These are phyloP conservation scores for Myriosclerotinia scirpicola DNA, from an alignment of 2,329 filamentous ascomycete genomes.

Conservation along the genomic window DNA sequence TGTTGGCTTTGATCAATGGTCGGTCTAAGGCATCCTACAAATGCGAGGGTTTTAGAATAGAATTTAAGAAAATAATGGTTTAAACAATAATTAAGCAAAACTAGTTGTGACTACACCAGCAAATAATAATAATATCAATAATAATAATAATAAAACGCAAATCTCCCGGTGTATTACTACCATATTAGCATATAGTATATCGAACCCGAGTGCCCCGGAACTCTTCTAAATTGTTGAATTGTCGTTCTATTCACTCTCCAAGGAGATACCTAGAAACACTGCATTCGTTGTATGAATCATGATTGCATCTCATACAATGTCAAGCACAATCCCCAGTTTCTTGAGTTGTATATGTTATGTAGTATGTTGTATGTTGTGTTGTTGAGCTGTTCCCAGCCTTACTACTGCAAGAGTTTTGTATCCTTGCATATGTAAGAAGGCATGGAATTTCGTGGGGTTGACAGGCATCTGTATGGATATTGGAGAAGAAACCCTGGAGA, in stretches of 20 bases:
- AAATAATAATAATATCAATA: too few relatives aligned
- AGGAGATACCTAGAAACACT: slow-evolving; percentile 11
- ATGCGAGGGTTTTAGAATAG: slow-evolving; percentile 4
- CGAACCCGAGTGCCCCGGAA: slow-evolving; percentile 22
- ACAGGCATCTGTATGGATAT: slow-evolving; percentile 1
- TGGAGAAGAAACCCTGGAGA: neutral
- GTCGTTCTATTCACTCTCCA: neutral
- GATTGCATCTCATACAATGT: slow-evolving; percentile 4
- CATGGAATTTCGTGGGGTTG: slow-evolving; percentile 21
- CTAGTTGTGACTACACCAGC: slow-evolving; percentile 1
- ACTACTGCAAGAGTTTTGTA: slow-evolving; percentile 18
- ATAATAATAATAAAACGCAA: slow-evolving; percentile 5
- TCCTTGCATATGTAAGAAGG: slow-evolving; percentile 20
- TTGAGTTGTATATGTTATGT: slow-evolving; percentile 2
- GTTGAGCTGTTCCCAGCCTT: slow-evolving; percentile 24
- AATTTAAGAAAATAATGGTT: neutral
- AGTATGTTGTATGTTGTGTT: slow-evolving; percentile 6
- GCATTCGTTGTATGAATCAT: slow-evolving; percentile 15
- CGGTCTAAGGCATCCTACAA: slow-evolving; percentile 7
- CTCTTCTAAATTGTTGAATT: slow-evolving; percentile 14
- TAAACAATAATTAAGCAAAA: slow-evolving; percentile 9
- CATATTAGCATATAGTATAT: slow-evolving; percentile 5
- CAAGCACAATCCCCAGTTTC: slow-evolving; percentile 9
- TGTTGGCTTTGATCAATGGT: slow-evolving; percentile 17
- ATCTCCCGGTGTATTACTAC: slow-evolving; percentile 11